A percentile compares a stretch with the other conserved stretches of the same genome.
Evolutionary conservation across 2,329 filamentous ascomycete genomes (phyloP).

Genomic region (Sporothrix variecibatus): DNA sequence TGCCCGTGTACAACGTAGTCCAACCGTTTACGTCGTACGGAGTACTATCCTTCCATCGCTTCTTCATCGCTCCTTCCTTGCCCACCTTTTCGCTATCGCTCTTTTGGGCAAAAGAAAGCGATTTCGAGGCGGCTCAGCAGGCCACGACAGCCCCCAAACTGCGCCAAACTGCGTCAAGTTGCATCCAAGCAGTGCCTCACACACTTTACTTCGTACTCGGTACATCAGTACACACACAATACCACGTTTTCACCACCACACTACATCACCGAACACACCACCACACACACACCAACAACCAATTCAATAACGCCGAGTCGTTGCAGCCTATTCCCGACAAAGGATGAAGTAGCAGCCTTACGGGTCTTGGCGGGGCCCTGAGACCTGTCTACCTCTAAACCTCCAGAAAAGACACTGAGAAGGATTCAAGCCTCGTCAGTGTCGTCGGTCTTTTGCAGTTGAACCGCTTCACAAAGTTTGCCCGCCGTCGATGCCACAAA

Average conservation of each 20-base stretch:
- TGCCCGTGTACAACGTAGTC: no score
- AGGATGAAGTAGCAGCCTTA: not conserved
- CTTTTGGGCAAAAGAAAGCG: constrained; percentile 3
- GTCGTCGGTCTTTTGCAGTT: not conserved
- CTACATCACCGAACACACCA: not conserved
- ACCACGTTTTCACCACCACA: not conserved
- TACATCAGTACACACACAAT: no score
- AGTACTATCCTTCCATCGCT: not conserved
- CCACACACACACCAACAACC: no score
- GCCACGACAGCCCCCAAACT: not conserved
- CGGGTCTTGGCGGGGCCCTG: not conserved
- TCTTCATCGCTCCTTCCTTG: not conserved
- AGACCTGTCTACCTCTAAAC: not conserved
- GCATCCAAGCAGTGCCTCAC: no score
- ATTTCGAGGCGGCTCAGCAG: not conserved
- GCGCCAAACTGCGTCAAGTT: no score
- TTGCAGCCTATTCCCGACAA: not conserved
- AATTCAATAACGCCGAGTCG: no score
- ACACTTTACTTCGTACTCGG: no score
- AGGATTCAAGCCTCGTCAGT: not conserved
- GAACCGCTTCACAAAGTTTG: not conserved
- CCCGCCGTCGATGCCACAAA: not conserved
- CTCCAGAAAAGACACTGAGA: not conserved
- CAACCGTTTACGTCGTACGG: no score
- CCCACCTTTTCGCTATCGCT: not conserved